Evolutionary conservation across 2,329 filamentous ascomycete genomes (phyloP).

Genomic region (Trichoderma sp.): DNA sequence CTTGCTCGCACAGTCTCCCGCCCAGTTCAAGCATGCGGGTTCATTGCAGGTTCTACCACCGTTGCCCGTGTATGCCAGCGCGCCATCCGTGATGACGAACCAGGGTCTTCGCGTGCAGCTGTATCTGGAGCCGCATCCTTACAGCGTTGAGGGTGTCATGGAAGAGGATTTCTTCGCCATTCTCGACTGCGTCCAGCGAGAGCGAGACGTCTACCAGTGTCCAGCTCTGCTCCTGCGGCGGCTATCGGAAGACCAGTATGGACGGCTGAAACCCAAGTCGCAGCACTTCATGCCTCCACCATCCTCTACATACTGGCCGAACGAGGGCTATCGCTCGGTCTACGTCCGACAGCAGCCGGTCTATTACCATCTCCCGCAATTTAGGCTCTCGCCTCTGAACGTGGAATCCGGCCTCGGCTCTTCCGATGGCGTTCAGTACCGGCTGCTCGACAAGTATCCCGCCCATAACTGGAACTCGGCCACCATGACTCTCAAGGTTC

Average conservation of each 20-base stretch:
- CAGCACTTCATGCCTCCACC: slow-evolving; percentile 20
- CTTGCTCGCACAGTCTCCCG: slow-evolving; percentile 26
- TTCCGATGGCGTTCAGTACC: slow-evolving; percentile 24
- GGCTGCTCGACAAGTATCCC: slow-evolving; percentile 21
- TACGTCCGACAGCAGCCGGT: slow-evolving; percentile 21
- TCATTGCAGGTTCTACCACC: slow-evolving; percentile 21
- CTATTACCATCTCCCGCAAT: slow-evolving; percentile 23
- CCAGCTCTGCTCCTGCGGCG: slow-evolving; percentile 22
- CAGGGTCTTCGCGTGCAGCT: slow-evolving; percentile 27
- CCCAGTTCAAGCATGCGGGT: slow-evolving; percentile 26
- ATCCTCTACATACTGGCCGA: not conserved
- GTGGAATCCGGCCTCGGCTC: slow-evolving; percentile 8
- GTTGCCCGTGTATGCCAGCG: slow-evolving; percentile 24
- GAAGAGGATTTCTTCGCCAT: slow-evolving; percentile 22
- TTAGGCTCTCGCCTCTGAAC: slow-evolving; percentile 22
- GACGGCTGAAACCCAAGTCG: slow-evolving; percentile 20
- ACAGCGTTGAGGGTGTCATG: not conserved
- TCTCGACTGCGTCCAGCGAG: slow-evolving; percentile 22
- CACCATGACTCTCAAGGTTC: slow-evolving; percentile 23
- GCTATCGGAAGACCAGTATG: slow-evolving; percentile 29
- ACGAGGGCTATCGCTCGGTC: slow-evolving; percentile 17
- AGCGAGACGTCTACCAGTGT: slow-evolving; percentile 17
- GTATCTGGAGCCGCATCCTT: slow-evolving; percentile 5
- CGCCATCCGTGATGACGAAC: slow-evolving; percentile 27
- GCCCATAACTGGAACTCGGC: slow-evolving; percentile 25